A percentile compares a stretch with the other conserved stretches of the same genome.
phyloP scores from a whole-genome alignment of 2,329 filamentous ascomycete species.

The Sclerotinia minor region DNA sequence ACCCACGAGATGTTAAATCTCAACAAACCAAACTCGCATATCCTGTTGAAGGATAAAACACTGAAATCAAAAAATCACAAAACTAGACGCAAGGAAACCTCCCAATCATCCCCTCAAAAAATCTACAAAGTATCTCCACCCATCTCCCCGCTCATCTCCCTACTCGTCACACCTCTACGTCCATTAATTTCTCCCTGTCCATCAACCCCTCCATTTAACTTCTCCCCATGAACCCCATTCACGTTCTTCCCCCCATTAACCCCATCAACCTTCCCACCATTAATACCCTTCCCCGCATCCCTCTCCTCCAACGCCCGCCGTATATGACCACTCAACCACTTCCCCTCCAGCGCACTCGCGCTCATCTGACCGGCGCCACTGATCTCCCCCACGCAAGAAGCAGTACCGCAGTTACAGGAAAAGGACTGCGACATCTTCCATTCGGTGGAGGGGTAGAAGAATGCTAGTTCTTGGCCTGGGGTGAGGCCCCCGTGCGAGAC shows the following conservation, averaged over 20 bases:
- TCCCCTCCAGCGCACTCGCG: slow-evolving; percentile 54
- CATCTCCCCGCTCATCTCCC: slow-evolving; percentile 57
- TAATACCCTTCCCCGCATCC: neutral
- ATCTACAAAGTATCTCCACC: slow-evolving; percentile 55
- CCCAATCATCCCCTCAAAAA: slow-evolving; percentile 9
- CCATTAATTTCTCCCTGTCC: neutral
- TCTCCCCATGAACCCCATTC: neutral
- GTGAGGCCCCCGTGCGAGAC: slow-evolving; percentile 57
- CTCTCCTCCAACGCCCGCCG: slow-evolving; percentile 14
- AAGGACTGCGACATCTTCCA: slow-evolving; percentile 75
- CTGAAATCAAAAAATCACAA: slow-evolving; percentile 4
- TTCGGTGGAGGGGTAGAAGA: slow-evolving; percentile 76
- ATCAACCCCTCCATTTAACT: neutral
- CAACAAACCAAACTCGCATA: slow-evolving; percentile 8
- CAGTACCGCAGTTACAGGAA: slow-evolving; percentile 60
- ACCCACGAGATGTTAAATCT: slow-evolving; percentile 26
- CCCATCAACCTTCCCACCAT: neutral
- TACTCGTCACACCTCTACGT: slow-evolving; percentile 26
- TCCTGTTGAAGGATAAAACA: slow-evolving; percentile 14
- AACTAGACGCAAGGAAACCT: slow-evolving; percentile 20
- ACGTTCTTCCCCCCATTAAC: neutral
- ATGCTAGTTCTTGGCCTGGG: slow-evolving; percentile 61
- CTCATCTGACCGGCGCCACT: slow-evolving; percentile 63
- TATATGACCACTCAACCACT: slow-evolving; percentile 54
- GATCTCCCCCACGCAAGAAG: slow-evolving; percentile 61